A percentile compares a stretch with the other conserved stretches of the same genome.
These are phyloP conservation scores for Emydomyces testavorans DNA, from an alignment of 2,329 filamentous ascomycete species.

Conservation along the genomic window DNA sequence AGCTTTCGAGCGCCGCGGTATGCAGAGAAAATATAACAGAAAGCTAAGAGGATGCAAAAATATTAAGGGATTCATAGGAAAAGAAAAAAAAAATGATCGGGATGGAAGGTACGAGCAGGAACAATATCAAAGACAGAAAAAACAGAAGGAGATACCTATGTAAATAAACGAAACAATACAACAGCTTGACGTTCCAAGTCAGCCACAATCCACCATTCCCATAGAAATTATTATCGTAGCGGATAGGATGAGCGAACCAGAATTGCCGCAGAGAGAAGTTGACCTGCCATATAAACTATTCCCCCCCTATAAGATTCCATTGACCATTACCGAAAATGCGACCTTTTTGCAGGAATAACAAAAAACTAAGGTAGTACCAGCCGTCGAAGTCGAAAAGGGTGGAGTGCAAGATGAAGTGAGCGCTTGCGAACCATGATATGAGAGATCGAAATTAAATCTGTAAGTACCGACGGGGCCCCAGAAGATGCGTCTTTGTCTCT, in stretches of 20 bases:
- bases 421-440: background rate
- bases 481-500: background rate
- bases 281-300: background rate
- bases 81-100: background rate
- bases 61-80: background rate
- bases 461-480: background rate
- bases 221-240: background rate
- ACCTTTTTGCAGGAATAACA: background rate
- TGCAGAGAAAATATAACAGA: constrained; percentile 3
- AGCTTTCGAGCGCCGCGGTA: constrained; percentile 9
- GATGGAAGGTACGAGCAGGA: background rate
- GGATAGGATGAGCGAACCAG: background rate
- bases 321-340: constrained; percentile 7
- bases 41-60: constrained; percentile 7
- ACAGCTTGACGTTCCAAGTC: too few relatives aligned
- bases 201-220: background rate
- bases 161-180: too few relatives aligned
- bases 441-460: constrained; percentile 1
- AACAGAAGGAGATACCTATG: background rate
- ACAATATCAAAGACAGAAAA: background rate
- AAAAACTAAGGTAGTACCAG: background rate
- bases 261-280: background rate
- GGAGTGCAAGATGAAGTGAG: background rate
- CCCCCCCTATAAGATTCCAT: background rate
- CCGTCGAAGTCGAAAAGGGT: background rate